A percentile compares a stretch with the other conserved stretches of the same genome.
phyloP scores from a whole-genome alignment of 169 alveolate genomes.

The Plasmodium coatneyi region DNA sequence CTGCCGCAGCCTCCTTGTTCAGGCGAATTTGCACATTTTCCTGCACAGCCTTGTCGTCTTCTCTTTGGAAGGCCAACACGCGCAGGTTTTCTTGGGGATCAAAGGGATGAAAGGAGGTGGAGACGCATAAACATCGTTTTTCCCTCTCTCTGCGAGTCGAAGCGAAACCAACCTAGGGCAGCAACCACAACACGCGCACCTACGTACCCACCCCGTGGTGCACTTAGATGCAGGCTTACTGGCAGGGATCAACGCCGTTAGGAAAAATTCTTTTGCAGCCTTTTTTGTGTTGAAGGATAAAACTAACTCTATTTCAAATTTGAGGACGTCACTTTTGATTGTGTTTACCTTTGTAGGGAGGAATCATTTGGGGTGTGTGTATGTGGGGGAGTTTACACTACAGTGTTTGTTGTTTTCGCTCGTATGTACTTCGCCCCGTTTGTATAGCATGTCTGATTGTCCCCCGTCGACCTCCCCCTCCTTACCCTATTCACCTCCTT shows the following conservation, averaged over 20 bases:
- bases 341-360: slow-evolving; percentile 26
- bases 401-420: background rate
- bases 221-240: background rate
- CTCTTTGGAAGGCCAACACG: slow-evolving; percentile 30
- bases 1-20: background rate
- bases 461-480: background rate
- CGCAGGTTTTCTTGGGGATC: slow-evolving; percentile 21
- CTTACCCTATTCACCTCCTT: slow-evolving; percentile 43
- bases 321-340: slow-evolving; percentile 5
- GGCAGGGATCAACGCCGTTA: slow-evolving; percentile 39
- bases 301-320: slow-evolving; percentile 23
- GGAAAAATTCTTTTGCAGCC: slow-evolving; percentile 38
- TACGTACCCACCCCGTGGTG: background rate
- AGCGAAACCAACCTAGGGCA: background rate
- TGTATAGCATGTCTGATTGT: background rate
- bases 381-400: background rate
- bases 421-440: background rate
- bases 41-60: background rate
- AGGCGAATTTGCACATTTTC: slow-evolving; percentile 42
- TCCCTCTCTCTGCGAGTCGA: background rate
- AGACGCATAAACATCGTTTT: background rate
- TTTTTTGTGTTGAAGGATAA: slow-evolving; percentile 7
- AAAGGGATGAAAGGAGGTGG: background rate
- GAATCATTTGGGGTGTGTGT: background rate
- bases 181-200: background rate